Evolutionary conservation across 2,329 filamentous ascomycete genomes (phyloP), one percentile per base, ranked within the genome.

Genomic region (Penicillium janthinellum): DNA sequence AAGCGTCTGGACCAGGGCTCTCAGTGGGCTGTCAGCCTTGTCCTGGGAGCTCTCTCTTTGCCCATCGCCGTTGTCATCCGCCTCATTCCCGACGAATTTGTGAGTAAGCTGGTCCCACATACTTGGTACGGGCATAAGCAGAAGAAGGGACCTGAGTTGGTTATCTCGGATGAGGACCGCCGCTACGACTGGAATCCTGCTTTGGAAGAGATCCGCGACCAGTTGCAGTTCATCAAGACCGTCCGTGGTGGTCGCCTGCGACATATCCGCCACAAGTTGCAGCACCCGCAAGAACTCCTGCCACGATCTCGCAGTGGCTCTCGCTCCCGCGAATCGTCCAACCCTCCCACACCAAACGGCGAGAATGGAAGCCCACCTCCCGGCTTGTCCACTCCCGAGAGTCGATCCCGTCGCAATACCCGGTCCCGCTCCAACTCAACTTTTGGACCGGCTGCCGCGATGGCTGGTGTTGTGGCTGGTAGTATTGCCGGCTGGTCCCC

Each of bases 1-100:
- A 77, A 76, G 7, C 81, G 80, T 0, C 79, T 91, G n/a, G 47
- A 66, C 56, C 83, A 83, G n/a, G 87, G 85, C 22, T 75, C 82
- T 5, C 86, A 90, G 63, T 91, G 89, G 89, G 88, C 81, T 6
- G 86, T 88, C 75, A 90, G 87, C 35, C 79, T 91, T 57, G 81
- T 90, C 0, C 82, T 91, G 31, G 89, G 89, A 31, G 78, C 84
- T 20, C 70, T 91, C 12, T 88, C 88, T 0, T 77, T 91, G n/a
- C 88, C 88, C 0, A 78, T 91, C n/a, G 86, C 82, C 48, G 76
- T 86, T 17, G 77, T 88, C 48, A 82, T 87, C 22, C 83, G 86
- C 45, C 72, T 86, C n/a, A 81, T 88, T 39, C 85, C 85, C 0
- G 84, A 88, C 67, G 82, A 83, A 54, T 75, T 86, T 22, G 74